These are phyloP conservation scores for Aegilops bicornis DNA, from an alignment of 176 grass and related monocot species.

Conservation along the genomic window DNA sequence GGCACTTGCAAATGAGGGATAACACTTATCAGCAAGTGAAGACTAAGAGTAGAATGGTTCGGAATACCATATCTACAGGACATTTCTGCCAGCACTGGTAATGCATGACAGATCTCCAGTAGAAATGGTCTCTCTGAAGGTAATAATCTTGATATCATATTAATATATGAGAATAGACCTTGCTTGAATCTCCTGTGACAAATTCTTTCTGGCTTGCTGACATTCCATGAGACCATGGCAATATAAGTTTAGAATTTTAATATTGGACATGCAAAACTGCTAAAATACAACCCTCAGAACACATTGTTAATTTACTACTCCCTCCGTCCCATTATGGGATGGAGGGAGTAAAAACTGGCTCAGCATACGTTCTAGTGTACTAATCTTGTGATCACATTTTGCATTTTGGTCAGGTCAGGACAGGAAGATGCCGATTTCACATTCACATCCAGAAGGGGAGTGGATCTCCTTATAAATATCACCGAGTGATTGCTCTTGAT, in stretches of 20 bases:
- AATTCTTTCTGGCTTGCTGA: not conserved
- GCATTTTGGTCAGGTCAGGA: not conserved
- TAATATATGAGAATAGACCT: not conserved
- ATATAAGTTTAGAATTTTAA: not conserved
- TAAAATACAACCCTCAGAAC: not conserved
- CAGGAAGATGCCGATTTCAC: not conserved
- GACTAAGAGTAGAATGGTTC: not conserved
- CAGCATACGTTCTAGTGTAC: not conserved
- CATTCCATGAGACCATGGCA: not conserved
- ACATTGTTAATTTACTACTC: not conserved
- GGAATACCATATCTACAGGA: not conserved
- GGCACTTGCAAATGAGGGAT: not conserved
- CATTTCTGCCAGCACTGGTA: not conserved
- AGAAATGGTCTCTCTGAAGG: conserved; percentile 19
- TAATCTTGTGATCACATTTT: not conserved
- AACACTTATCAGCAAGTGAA: not conserved
- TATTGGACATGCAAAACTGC: not conserved
- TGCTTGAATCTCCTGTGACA: not conserved
- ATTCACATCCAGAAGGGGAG: not conserved
- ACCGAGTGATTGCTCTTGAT: not conserved
- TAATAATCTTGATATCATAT: conserved; percentile 13
- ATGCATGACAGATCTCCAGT: not conserved
- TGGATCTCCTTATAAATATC: not conserved
- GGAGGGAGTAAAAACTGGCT: not conserved
- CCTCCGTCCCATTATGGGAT: no score